Base-by-base conservation (phyloP, 441 rosid genomes). In the Syzygium malaccense region DNA sequence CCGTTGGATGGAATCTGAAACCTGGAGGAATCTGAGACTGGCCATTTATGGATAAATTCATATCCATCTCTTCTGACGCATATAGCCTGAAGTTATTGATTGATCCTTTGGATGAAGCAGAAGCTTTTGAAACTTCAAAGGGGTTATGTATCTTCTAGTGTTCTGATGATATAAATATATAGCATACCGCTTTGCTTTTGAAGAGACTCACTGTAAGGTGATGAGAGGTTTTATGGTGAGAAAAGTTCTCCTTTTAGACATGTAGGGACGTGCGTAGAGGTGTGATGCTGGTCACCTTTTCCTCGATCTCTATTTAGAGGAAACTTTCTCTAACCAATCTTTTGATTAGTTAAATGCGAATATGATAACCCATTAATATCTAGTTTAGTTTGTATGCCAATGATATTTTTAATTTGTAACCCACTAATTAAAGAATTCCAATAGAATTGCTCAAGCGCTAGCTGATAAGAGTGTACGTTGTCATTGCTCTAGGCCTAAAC, bases 31-130 rank as follows among this genome's bases (percentile, higher is more conserved):
- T 87, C 64, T 68, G 87, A 57, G 89, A 88, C 55, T 88, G 89
- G n/a, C 89, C 89, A 86, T 88, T 88, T 85, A 88, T 88, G 87
- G 89, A 88, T 30, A 88, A 83, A 71, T 88, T 85, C 87, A 85
- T 85, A 48, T 41, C 83, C 87, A 88, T 71, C 87, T n/a, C 68
- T 55, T 85, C 85, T 10, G 68, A 75, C 85, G 45, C 87, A n/a
- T 19, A 19, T 45, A 66, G 66, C 30, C 86, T 19, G 45, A 85
- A 30, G 83, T 23, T 13, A 55, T 33, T 18, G 7, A 10, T 32
- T 28, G 71, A 26, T 41, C 64, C 45, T 33, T 18, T 6, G 85
- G 68, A 41, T 57, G 80, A 85, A 48, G 75, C 32, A 41, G 87
- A 32, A 49, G 66, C 37, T 85, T 55, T 33, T 85, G 87, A 85